Conservation (phyloP, 2,329 filamentous ascomycete genomes). For the Hypoxylon sp. region DNA sequence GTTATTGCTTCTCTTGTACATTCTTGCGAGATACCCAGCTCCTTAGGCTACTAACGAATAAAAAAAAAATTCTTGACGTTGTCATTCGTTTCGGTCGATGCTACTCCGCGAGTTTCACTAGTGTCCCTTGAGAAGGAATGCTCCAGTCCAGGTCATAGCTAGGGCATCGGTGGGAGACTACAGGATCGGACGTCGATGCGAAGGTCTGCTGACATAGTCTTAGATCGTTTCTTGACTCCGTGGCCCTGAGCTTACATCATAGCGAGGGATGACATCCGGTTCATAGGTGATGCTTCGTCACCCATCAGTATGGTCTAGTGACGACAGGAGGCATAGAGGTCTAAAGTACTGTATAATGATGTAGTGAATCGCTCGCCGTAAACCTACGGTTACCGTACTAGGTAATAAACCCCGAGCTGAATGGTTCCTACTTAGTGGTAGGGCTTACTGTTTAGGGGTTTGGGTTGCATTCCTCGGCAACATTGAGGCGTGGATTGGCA, state of each 20-base stretch:
- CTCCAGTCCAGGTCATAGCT: neutral
- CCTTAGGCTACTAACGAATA: slow-evolving; percentile 36
- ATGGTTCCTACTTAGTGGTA: neutral
- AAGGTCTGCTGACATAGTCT: too few species aligned
- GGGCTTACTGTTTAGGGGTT: neutral
- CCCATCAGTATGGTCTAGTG: too few species aligned
- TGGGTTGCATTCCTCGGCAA: neutral
- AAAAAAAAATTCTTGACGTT: slow-evolving; percentile 11
- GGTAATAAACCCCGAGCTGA: neutral
- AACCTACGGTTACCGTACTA: neutral
- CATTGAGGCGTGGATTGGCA: neutral
- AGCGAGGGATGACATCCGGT: too few species aligned
- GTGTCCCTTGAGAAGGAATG: neutral
- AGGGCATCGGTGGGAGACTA: neutral
- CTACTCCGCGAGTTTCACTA: neutral
- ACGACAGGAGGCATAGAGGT: too few species aligned
- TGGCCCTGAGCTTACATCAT: too few species aligned
- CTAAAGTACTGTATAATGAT: neutral
- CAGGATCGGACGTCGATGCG: too few species aligned
- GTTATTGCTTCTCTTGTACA: slow-evolving; percentile 32
- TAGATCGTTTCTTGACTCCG: too few species aligned
- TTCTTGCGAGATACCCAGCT: slow-evolving; percentile 43
- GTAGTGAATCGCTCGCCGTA: neutral
- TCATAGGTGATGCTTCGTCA: too few species aligned
- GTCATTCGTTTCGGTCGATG: neutral